Evolutionary conservation across 768 basidiomycete genomes (phyloP).

Genomic region (Boletellus emodensis): DNA sequence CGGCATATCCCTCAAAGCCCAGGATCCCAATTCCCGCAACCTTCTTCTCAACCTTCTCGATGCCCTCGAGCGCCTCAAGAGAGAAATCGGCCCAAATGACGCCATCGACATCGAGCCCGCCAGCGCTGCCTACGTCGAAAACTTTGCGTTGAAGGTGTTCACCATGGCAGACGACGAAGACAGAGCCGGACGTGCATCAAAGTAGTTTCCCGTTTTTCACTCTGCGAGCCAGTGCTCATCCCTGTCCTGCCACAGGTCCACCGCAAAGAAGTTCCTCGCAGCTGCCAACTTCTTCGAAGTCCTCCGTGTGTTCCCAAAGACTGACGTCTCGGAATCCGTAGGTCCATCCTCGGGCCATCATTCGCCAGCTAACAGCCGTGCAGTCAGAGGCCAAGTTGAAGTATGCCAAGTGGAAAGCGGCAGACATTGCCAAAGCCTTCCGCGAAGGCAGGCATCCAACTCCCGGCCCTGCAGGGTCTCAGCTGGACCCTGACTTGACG

Average conservation of each 20-base stretch:
- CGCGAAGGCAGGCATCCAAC: constrained; percentile 86
- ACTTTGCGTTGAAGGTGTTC: constrained; percentile 93
- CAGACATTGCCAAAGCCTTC: constrained; percentile 89
- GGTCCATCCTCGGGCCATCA: constrained; percentile 15
- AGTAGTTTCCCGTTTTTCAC: constrained; percentile 42
- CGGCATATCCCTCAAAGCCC: constrained; percentile 72
- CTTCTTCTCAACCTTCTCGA: constrained; percentile 74
- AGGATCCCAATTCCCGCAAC: constrained; percentile 57
- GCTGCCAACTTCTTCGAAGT: constrained; percentile 94
- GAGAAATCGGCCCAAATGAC: constrained; percentile 67
- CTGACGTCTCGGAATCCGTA: constrained; percentile 56
- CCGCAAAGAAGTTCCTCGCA: constrained; percentile 92
- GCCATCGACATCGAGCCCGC: constrained; percentile 79
- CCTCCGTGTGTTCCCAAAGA: constrained; percentile 67
- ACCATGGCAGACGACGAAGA: constrained; percentile 88
- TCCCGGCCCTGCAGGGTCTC: constrained; percentile 67
- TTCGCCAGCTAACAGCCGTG: not conserved
- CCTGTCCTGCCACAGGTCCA: constrained; percentile 50
- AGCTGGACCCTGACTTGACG: constrained; percentile 22
- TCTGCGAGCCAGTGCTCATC: constrained; percentile 4
- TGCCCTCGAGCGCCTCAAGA: constrained; percentile 77
- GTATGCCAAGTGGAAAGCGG: constrained; percentile 97
- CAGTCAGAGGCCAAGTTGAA: constrained; percentile 85
- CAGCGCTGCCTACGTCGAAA: constrained; percentile 88
- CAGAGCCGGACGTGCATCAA: constrained; percentile 67